Percentiles rank a stretch among this genome's conserved stretches.
Conservation (phyloP, 768 basidiomycete genomes). For the Coprinopsis cinerea region DNA sequence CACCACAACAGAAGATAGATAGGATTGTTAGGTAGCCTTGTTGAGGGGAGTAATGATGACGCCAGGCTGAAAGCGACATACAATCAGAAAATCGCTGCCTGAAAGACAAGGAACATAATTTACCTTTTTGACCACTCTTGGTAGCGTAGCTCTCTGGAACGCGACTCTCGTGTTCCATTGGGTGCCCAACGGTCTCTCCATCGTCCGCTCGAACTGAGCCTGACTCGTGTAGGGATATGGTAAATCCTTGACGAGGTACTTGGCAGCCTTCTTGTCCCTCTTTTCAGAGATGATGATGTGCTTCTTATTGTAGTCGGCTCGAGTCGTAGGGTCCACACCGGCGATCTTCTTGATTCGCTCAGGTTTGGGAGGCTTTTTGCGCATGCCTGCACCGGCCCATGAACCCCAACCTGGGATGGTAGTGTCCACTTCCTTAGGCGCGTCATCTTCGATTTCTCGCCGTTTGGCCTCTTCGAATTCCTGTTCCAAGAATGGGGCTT, state of each 20-base stretch:
- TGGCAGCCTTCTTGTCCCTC: constrained; percentile 87
- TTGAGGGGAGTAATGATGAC: not conserved
- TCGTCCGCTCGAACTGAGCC: constrained; percentile 84
- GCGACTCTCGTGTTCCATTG: constrained; percentile 92
- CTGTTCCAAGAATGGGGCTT: constrained; percentile 34
- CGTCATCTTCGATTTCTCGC: constrained; percentile 78
- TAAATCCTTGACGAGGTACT: constrained; percentile 86
- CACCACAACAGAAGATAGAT: not conserved
- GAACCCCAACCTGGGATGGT: constrained; percentile 96
- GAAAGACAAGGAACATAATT: not conserved
- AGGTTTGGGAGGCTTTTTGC: constrained; percentile 53
- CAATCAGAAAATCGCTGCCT: not conserved
- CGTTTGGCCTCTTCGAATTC: constrained; percentile 84
- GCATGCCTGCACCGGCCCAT: constrained; percentile 82
- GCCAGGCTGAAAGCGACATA: constrained; percentile 3
- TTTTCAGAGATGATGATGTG: constrained; percentile 96
- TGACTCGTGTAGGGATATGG: constrained; percentile 93
- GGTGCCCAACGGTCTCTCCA: constrained; percentile 74
- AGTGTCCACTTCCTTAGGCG: constrained; percentile 81
- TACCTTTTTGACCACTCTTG: constrained; percentile 78
- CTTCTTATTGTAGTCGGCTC: constrained; percentile 78
- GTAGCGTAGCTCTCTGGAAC: constrained; percentile 81
- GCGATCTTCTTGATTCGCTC: constrained; percentile 76
- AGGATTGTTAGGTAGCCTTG: not conserved
- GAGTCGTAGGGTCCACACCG: constrained; percentile 71